Evolutionary conservation across 495 filamentous ascomycete genomes (phyloP), one percentile per base, ranked within the genome.

Genomic region (Penicillium manginii): DNA sequence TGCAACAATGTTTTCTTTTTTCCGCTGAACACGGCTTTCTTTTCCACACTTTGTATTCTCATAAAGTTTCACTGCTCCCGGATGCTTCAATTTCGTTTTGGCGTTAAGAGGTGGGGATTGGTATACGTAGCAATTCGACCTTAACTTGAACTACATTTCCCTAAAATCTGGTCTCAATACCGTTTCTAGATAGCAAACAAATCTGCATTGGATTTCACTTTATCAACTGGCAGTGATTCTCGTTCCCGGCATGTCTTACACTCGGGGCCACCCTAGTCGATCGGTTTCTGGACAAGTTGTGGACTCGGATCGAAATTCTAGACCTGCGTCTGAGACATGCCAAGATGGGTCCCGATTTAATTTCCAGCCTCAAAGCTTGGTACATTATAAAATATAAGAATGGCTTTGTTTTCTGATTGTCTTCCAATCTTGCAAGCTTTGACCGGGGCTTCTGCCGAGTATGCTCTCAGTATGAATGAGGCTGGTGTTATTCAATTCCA

Each of bases 61-160:
- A 58, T 45, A 14, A 40, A n/a, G 52, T 58, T 58, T 8, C 26
- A 29, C 1, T 8, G 51, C 18, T 22, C 46, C 35, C 46, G 19
- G 29, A 40, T 62, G 55, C 51, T 42, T 59, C 35, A 29, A 8
- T 29, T 43, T 19, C 26, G 35, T 26, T 42, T 62, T 46, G 31
- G 42, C 33, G 23, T 15, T 53, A 17, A 26, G 54, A 26, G 43
- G n/a, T 58, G 58, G 55, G 6, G 26, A 5, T 29, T 42, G 51
- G 52, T 52, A 58, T 18, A 58, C 55, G 55, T 58, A 57, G 60
- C 55, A 55, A 62, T 62, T 22, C 47, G 57, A 54, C 32, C 49
- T 47, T 53, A 29, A 29, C 26, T 29, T 29, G 26, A 29, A 29
- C 26, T n/a, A n/a, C n/a, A n/a, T n/a, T n/a, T 29, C 23, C 7